These are phyloP conservation scores for Penicillium roqueforti DNA, from an alignment of 495 filamentous ascomycete species.

Conservation along the genomic window DNA sequence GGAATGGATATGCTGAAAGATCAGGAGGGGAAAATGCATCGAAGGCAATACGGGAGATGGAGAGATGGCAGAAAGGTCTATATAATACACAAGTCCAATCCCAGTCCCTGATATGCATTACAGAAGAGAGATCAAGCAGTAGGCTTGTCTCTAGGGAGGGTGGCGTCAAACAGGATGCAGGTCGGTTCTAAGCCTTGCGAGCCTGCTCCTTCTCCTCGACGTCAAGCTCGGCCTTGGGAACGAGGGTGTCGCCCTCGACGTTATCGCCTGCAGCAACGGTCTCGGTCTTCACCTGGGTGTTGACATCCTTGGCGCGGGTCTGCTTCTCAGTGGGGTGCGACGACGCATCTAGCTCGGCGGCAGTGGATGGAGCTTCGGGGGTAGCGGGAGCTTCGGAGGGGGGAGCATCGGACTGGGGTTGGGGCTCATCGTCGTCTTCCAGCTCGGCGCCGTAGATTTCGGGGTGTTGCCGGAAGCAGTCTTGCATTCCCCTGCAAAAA, in stretches of 20 bases:
- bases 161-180: constrained; percentile 11
- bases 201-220: constrained; percentile 31
- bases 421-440: constrained; percentile 70
- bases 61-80: constrained; percentile 20
- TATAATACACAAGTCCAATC: constrained; percentile 32
- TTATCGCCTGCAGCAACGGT: constrained; percentile 18
- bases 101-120: constrained; percentile 13
- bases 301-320: constrained; percentile 24
- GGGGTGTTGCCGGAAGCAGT: constrained; percentile 88
- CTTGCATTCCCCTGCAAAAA: constrained; percentile 78
- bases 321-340: constrained; percentile 27
- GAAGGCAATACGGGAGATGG: constrained; percentile 12
- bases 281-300: constrained; percentile 23
- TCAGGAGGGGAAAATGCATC: constrained; percentile 21
- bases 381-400: constrained; percentile 12
- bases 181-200: constrained; percentile 29
- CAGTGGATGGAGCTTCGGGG: constrained; percentile 10
- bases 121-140: constrained; percentile 10
- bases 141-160: constrained; percentile 5
- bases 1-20: constrained; percentile 30
- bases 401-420: constrained; percentile 14
- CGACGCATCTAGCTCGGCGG: constrained; percentile 16
- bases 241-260: constrained; percentile 40
- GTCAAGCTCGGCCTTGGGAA: constrained; percentile 52
- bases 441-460: constrained; percentile 91